A percentile compares a stretch with the other conserved stretches of the same genome.
phyloP scores from a whole-genome alignment of 2,329 filamentous ascomycete genomes.

The Penicillium griseofulvum region DNA sequence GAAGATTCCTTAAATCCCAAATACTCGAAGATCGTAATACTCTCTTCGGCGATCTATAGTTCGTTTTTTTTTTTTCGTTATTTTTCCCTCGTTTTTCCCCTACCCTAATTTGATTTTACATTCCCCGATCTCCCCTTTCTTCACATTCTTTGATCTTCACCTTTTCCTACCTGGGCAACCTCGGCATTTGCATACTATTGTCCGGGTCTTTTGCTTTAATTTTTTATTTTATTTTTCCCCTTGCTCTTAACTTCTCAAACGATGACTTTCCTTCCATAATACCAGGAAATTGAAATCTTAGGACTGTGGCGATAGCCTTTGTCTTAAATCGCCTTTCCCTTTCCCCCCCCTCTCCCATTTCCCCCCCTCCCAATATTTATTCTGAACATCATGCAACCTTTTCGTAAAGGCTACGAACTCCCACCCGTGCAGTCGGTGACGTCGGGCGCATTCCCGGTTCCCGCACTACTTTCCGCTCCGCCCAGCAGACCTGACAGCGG shows the following conservation, averaged over 20 bases:
- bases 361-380: neutral
- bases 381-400: constrained; percentile 30
- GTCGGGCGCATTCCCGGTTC: constrained; percentile 30
- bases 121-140: constrained; percentile 10
- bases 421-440: constrained; percentile 39
- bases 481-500: constrained; percentile 41
- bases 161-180: constrained; percentile 13
- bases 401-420: constrained; percentile 34
- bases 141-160: constrained; percentile 23
- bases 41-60: constrained; percentile 25
- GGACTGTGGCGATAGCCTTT: constrained; percentile 3
- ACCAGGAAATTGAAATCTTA: neutral
- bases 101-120: constrained; percentile 1
- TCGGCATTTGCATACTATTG: constrained; percentile 21
- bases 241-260: constrained; percentile 2
- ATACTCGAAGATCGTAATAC: constrained; percentile 25
- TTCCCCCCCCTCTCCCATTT: neutral
- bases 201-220: constrained; percentile 1
- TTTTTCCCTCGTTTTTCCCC: neutral
- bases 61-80: constrained; percentile 14
- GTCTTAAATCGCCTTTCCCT: neutral
- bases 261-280: constrained; percentile 1
- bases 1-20: constrained; percentile 29
- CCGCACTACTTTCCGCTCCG: constrained; percentile 36
- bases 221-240: neutral